Percentiles rank a stretch among this genome's conserved stretches.
Evolutionary conservation across 176 grass and related monocot genomes (phyloP).

Genomic region (Ananas comosus): DNA sequence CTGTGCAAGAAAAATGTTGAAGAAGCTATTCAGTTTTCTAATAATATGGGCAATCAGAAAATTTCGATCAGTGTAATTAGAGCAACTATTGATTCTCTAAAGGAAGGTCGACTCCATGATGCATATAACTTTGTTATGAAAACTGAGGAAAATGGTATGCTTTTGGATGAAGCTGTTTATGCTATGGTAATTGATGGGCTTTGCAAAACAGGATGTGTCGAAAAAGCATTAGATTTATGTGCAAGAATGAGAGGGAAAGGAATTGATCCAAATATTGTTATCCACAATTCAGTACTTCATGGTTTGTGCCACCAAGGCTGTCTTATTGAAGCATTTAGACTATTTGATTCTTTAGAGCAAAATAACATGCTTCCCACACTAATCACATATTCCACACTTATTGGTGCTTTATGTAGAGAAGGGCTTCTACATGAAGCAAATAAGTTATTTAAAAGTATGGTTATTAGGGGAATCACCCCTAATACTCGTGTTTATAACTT

Average conservation of each 20-base stretch:
- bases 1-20: constrained; percentile 46
- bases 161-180: constrained; percentile 52
- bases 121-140: constrained; percentile 55
- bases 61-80: constrained; percentile 51
- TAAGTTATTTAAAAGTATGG: constrained; percentile 63
- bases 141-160: constrained; percentile 43
- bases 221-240: constrained; percentile 72
- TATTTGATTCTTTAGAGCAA: constrained; percentile 69
- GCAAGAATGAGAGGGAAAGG: constrained; percentile 63
- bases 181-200: constrained; percentile 66
- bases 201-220: constrained; percentile 69
- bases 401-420: constrained; percentile 82
- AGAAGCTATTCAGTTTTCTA: constrained; percentile 50
- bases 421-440: constrained; percentile 69
- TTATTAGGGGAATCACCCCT: constrained; percentile 49
- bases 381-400: constrained; percentile 62
- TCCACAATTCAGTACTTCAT: constrained; percentile 71
- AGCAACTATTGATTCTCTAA: constrained; percentile 42
- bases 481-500: constrained; percentile 58
- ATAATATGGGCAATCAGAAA: constrained; percentile 24
- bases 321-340: constrained; percentile 73
- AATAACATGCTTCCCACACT: constrained; percentile 45
- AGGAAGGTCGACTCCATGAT: constrained; percentile 64
- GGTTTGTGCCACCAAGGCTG: constrained; percentile 83
- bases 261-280: constrained; percentile 49